Evolutionary conservation across 73 alveolate genomes (phyloP), one percentile per base, ranked within the genome.

Genomic region (Paramecium sonneborni): DNA sequence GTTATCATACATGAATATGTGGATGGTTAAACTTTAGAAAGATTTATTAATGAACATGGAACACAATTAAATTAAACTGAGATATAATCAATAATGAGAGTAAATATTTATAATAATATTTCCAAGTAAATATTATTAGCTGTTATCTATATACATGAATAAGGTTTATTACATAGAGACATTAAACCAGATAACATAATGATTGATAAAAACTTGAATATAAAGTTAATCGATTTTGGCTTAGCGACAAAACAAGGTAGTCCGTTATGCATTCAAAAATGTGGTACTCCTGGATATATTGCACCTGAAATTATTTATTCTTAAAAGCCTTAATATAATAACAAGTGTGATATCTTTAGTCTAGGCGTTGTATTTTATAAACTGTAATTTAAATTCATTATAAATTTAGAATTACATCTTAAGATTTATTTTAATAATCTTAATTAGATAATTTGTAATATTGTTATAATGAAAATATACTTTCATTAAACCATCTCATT

Each of bases 221-320:
- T 86, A 18, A 86, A 86, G 87, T 52, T 86, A 3, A 62, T 72
- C 37, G 93, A 86, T 86, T 86, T 86, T 57, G 87, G 87, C 32
- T 38, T 74, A 30, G 87, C 87, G 20, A 35, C 87, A 74, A 32
- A 38, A 74, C 37, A 35, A 38, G 87, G 87, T 2, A 74, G 58
- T 35, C 87, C 32, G 32, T 38, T 35, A 30, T 21, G 37, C 39
- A 9, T 35, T 14, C 30, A 32, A 35, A 74, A 74, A 74, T 86
- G 93, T 37, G 93, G 93, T 6, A 86, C 93, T 34, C 93, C 93
- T 24, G 84, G 88, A 21, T 86, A 86, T 26, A 86, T 86, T 67
- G 85, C 93, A 21, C 93, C 93, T 1, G 93, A 86, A 86, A 86
- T 86, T 35, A 37, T 74, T n/a, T 14, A 35, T 14, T 21, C 67